Conservation (phyloP, 306 rosid species). For the Acmispon strigosus region DNA sequence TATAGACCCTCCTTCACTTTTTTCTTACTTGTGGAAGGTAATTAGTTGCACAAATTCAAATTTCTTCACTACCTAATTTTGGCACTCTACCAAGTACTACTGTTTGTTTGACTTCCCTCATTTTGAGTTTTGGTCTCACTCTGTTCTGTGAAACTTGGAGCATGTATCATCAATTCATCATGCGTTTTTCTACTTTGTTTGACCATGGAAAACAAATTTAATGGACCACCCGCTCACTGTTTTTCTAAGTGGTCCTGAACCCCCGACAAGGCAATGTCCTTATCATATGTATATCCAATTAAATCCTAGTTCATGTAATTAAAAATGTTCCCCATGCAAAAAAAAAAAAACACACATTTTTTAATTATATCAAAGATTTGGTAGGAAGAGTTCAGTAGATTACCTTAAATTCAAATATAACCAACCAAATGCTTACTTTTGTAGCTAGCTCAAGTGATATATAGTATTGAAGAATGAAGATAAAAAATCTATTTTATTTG, state of each 20-base stretch:
- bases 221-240: conserved; percentile 15
- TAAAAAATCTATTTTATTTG: neutral
- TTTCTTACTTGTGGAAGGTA: conserved; percentile 97
- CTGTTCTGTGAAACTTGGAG: neutral
- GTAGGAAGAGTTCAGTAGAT: neutral
- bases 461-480: neutral
- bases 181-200: conserved; percentile 17
- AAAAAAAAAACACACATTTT: too few species aligned
- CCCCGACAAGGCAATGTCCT: too few species aligned
- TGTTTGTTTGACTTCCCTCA: neutral
- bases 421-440: neutral
- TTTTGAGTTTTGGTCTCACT: neutral
- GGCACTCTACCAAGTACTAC: conserved; percentile 20
- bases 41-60: conserved; percentile 21
- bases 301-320: neutral
- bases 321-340: neutral
- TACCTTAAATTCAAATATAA: conserved; percentile 24
- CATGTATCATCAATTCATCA: neutral
- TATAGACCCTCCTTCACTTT: conserved; percentile 86
- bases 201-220: neutral
- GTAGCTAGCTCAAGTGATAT: neutral
- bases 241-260: conserved; percentile 32
- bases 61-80: conserved; percentile 1
- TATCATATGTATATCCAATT: neutral
- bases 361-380: neutral